Evolutionary conservation across 1,284 basidiomycete genomes (phyloP).

Genomic region (Irpex rosettiformis): DNA sequence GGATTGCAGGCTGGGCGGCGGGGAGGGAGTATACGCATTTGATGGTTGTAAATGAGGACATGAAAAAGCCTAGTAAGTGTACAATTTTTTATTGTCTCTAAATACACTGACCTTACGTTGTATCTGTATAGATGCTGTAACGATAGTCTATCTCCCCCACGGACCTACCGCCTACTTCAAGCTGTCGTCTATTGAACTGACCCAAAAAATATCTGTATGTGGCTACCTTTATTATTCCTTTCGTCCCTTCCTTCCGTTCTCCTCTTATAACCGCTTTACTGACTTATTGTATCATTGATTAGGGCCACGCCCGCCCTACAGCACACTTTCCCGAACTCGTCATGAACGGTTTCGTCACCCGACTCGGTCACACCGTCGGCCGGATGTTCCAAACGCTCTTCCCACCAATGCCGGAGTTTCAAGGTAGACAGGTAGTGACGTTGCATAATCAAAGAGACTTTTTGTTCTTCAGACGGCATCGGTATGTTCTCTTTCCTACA

Average conservation of each 20-base stretch:
- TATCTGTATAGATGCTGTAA: slow-evolving; percentile 75
- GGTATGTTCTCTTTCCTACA: slow-evolving; percentile 41
- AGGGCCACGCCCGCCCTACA: slow-evolving; percentile 93
- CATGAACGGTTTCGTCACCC: slow-evolving; percentile 93
- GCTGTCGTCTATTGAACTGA: slow-evolving; percentile 84
- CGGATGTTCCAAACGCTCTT: slow-evolving; percentile 95
- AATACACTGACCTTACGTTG: too few species aligned
- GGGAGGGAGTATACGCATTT: slow-evolving; percentile 86
- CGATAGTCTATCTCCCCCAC: slow-evolving; percentile 84
- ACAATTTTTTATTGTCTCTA: not conserved
- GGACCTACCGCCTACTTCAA: slow-evolving; percentile 98
- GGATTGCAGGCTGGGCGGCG: slow-evolving; percentile 93
- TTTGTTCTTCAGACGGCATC: slow-evolving; percentile 93
- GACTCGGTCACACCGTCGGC: slow-evolving; percentile 90
- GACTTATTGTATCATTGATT: not conserved
- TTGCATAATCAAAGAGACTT: slow-evolving; percentile 98
- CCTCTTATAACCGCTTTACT: too few species aligned
- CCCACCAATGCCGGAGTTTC: slow-evolving; percentile 92
- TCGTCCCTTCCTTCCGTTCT: too few species aligned
- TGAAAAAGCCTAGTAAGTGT: slow-evolving; percentile 84
- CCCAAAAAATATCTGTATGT: slow-evolving; percentile 81
- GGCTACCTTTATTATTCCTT: slow-evolving; percentile 10
- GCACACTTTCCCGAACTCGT: slow-evolving; percentile 95
- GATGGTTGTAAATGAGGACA: slow-evolving; percentile 93
- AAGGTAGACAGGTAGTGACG: slow-evolving; percentile 96